phyloP scores from a whole-genome alignment of 2,329 filamentous ascomycete species.

The Didymella glomerata region DNA sequence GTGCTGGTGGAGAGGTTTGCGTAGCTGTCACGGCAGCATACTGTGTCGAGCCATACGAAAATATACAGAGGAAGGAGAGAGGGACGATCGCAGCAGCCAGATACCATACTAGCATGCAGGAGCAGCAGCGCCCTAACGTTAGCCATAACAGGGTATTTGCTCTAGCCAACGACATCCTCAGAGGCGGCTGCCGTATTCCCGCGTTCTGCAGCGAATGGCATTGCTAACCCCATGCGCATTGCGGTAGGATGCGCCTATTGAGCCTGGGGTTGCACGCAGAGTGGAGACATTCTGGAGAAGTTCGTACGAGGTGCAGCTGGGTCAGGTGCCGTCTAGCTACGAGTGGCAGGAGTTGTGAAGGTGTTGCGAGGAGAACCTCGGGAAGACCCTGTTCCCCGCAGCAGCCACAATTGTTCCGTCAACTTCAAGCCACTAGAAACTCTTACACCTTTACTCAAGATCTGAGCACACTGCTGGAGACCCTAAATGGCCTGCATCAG shows the following conservation, averaged over 20 bases:
- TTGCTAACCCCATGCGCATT: conserved; percentile 1
- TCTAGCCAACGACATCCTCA: background rate
- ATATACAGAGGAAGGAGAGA: background rate
- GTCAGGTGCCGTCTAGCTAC: background rate
- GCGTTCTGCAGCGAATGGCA: background rate
- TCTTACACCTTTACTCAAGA: background rate
- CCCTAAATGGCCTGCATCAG: background rate
- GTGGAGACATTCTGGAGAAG: conserved; percentile 6
- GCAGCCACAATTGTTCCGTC: background rate
- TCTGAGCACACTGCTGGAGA: background rate
- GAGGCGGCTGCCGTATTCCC: conserved; percentile 6
- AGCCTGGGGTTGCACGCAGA: conserved; percentile 1
- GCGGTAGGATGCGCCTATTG: background rate
- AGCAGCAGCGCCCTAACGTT: background rate
- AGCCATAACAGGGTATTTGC: conserved; percentile 5
- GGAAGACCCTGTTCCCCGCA: conserved; percentile 12
- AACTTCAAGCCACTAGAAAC: background rate
- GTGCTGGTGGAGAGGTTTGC: background rate
- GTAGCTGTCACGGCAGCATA: background rate
- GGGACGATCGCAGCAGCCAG: background rate
- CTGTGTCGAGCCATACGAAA: background rate
- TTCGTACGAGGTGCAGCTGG: conserved; percentile 19
- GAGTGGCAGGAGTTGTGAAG: conserved; percentile 14
- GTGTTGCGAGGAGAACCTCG: conserved; percentile 14
- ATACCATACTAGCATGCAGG: conserved; percentile 3